Evolutionary conservation across 1,139 yeast species (phyloP).

Genomic region (Sugiyamaella castrensis): DNA sequence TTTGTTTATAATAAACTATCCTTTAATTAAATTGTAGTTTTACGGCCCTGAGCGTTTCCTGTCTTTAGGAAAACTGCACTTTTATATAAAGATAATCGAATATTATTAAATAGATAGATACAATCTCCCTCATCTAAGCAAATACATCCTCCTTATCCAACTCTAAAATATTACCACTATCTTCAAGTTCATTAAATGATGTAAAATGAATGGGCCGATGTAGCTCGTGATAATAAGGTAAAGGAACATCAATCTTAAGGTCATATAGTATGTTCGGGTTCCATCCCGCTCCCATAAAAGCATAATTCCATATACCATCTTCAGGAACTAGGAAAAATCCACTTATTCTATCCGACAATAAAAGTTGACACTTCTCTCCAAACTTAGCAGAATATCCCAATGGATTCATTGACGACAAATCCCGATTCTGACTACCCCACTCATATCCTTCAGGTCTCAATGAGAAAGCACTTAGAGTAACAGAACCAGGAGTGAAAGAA

Average conservation of each 20-base stretch:
- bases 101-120: neutral
- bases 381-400: slow-evolving; percentile 61
- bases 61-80: too few species aligned
- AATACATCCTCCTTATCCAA: slow-evolving; percentile 74
- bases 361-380: slow-evolving; percentile 63
- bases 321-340: slow-evolving; percentile 90
- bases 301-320: slow-evolving; percentile 83
- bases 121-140: slow-evolving; percentile 38
- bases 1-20: too few species aligned
- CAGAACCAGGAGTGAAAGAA: slow-evolving; percentile 79
- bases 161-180: slow-evolving; percentile 49
- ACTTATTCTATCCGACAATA: slow-evolving; percentile 69
- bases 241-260: slow-evolving; percentile 73
- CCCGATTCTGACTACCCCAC: slow-evolving; percentile 75
- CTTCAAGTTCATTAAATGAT: slow-evolving; percentile 67
- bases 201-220: slow-evolving; percentile 90
- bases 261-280: slow-evolving; percentile 57
- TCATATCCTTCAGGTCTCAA: slow-evolving; percentile 61
- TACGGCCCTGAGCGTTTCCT: too few species aligned
- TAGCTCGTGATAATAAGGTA: slow-evolving; percentile 75
- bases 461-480: slow-evolving; percentile 66
- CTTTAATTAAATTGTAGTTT: too few species aligned
- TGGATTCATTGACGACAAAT: slow-evolving; percentile 50
- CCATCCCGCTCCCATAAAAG: slow-evolving; percentile 87
- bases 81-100: too few species aligned